These are phyloP conservation scores for Priceomyces carsonii DNA, from an alignment of 805 yeast species.

Conservation along the genomic window DNA sequence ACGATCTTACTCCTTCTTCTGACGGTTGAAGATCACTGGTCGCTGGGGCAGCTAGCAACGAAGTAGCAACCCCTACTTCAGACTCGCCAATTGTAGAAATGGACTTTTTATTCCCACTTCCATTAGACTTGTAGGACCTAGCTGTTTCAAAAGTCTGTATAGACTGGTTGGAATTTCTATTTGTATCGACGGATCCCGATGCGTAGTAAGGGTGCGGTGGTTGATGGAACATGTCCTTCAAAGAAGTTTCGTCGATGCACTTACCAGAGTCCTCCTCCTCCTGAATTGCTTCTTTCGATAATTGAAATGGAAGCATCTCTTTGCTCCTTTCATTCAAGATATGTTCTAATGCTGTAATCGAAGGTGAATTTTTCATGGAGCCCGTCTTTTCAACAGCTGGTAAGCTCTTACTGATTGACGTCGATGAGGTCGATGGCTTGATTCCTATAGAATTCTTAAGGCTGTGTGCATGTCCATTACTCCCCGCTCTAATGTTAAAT, in stretches of 20 bases:
- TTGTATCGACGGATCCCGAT: not conserved
- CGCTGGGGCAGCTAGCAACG: too few species aligned
- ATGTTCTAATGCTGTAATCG: conserved; percentile 41
- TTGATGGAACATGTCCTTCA: conserved; percentile 1
- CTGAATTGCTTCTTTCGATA: conserved; percentile 3
- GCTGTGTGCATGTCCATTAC: conserved; percentile 20
- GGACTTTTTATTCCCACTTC: conserved; percentile 10
- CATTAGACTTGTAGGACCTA: conserved; percentile 11
- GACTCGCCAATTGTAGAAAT: conserved; percentile 22
- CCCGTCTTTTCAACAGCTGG: conserved; percentile 17
- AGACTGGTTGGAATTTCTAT: conserved; percentile 13
- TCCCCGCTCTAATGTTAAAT: conserved; percentile 8
- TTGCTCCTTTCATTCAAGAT: conserved; percentile 24
- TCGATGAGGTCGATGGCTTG: conserved; percentile 25
- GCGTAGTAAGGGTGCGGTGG: conserved; percentile 2
- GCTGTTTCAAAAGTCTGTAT: conserved; percentile 32
- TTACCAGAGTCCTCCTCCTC: conserved; percentile 17
- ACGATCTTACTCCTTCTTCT: too few species aligned
- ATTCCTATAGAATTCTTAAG: conserved; percentile 28
- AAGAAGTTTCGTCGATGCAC: not conserved
- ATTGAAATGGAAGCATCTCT: conserved; percentile 5
- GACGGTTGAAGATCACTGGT: too few species aligned
- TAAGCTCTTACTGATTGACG: conserved; percentile 21
- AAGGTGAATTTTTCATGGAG: conserved; percentile 40
- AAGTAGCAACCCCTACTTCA: too few species aligned